Base-by-base conservation (phyloP, 1,284 basidiomycete species). In the Entoloma clypeatum region DNA sequence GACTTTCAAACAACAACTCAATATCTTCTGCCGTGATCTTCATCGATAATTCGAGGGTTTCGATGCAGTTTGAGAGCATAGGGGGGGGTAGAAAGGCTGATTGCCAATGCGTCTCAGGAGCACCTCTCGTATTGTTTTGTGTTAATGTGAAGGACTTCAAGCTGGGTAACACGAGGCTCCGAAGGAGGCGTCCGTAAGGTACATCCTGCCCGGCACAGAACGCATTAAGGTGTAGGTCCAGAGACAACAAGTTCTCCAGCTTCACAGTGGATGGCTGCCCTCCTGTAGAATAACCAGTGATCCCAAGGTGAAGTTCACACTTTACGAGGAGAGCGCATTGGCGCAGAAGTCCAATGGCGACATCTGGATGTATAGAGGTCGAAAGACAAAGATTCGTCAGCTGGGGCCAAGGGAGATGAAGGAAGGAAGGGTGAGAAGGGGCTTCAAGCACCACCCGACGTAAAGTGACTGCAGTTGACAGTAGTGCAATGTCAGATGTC, bases 21-120 rank as follows among this genome's bases (percentile, higher is more conserved):
- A 37, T 37, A 17, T 28, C 23, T 5, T n/a, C 5, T 13, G 10
- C 18, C 11, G 35, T 6, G n/a, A 36, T 9, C 5, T 18, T 11
- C 10, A 26, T 25, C 13, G 35, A 36, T 5, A 36, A 3, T 3
- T 36, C 24, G n/a, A 36, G 35, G 14, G 24, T 36, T 36, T 9
- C 17, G 25, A 36, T 11, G n/a, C 17, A 26, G 5, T 6, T 6
- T 10, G 35, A 36, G 11, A 7, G 19, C 13, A 3, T 11, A 18
- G 27, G 3, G 4, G 19, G 11, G 7, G 23, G n/a, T n/a, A n/a
- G n/a, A n/a, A n/a, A n/a, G n/a, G n/a, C n/a, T n/a, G n/a, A n/a
- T n/a, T n/a, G n/a, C n/a, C n/a, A n/a, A n/a, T n/a, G n/a, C n/a
- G n/a, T n/a, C n/a, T n/a, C n/a, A n/a, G n/a, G n/a, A n/a, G n/a